Evolutionary conservation across 495 filamentous ascomycete species (phyloP), one percentile per base, ranked within the genome.

Genomic region (Evernia prunastri): DNA sequence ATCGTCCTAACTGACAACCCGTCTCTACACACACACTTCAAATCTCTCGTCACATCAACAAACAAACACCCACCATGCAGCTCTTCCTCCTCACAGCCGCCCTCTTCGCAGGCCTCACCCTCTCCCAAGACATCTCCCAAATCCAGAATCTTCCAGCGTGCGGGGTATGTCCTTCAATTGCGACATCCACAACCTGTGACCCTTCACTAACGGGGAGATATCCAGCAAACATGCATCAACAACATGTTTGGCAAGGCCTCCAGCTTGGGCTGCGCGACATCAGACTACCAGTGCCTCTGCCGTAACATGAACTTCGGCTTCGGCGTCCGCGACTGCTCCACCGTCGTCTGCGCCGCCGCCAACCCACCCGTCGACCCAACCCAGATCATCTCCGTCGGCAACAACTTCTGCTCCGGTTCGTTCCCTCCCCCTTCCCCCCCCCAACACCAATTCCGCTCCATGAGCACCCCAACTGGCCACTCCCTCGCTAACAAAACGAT

Each of bases 321-420:
- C 70, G 91, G 91, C 71, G 79, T 96, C 64, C 87, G 84, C 56
- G 91, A 96, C 77, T 96, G 91, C 81, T 82, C 89, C 59, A 73
- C 77, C 62, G 73, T 87, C 75, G 80, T 82, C 58, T 95, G 91
- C 79, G 73, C 75, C 18, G 12, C 27, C 4, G 61, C 23, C 15
- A 58, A 20, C 12, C 47, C 47, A 51, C 23, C 47, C 6, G 51
- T 61, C 27, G 65, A 70, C 59, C 64, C 56, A 18, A 36, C 40
- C 27, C 8, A 13, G 10, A 66, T 68, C 65, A 70, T 65, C 64
- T 47, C 35, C 15, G 53, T 63, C 10, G 69, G 69, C 15, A 71
- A 27, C 12, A 17, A 2, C 70, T 70, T 63, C 74, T 66, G 73
- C 68, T 58, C 67, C 63, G 36, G 77, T 73, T 18, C 67, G 70